These are phyloP conservation scores for Neonectria neomacrospora DNA, from an alignment of 2,329 filamentous ascomycete genomes.

Conservation along the genomic window DNA sequence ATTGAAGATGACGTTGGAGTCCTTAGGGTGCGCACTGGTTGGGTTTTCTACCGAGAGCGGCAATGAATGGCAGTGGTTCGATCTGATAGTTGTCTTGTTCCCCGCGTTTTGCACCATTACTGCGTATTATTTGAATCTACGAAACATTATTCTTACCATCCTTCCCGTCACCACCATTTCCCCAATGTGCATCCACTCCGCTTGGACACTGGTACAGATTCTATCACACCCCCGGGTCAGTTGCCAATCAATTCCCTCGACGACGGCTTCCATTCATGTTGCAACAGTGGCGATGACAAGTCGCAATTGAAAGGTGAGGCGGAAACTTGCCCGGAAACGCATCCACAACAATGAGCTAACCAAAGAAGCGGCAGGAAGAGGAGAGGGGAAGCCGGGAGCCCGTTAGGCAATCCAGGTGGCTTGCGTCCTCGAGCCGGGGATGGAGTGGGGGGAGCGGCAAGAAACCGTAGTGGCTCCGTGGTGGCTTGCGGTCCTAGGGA, in stretches of 20 bases:
- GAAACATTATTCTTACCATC: neutral
- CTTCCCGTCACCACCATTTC: too few species aligned
- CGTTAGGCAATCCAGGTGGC: neutral
- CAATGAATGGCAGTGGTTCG: conserved; percentile 2
- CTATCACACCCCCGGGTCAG: neutral
- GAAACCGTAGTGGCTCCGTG: neutral
- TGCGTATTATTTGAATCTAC: neutral
- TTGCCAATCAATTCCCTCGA: neutral
- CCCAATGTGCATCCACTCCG: neutral
- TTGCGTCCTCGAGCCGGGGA: neutral
- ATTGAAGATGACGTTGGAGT: neutral
- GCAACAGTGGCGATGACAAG: too few species aligned
- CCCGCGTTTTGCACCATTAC: conserved; percentile 14
- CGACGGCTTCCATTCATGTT: neutral
- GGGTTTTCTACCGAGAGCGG: neutral
- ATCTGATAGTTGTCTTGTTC: neutral
- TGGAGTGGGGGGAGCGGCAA: neutral
- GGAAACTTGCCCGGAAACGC: neutral
- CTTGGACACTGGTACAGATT: neutral
- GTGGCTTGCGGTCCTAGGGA: neutral
- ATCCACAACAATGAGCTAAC: neutral
- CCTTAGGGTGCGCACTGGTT: neutral
- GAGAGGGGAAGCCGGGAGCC: neutral
- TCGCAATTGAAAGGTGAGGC: neutral
- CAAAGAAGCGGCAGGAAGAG: neutral